Base-by-base conservation (phyloP, 2,329 filamentous ascomycete genomes). In the Pochonia chlamydosporia region DNA sequence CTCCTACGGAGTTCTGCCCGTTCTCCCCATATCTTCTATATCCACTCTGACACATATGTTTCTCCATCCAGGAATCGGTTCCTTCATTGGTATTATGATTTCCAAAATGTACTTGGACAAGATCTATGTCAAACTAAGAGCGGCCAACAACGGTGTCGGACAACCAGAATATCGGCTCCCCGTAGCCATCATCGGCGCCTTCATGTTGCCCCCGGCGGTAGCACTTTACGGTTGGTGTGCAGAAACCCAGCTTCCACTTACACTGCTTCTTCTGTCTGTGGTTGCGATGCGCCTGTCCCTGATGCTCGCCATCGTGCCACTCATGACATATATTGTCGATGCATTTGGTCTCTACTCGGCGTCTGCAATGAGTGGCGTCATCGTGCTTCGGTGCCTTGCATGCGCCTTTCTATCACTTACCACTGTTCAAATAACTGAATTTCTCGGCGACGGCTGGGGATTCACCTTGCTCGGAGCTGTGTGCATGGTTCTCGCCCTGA, bases 291-390 rank as follows among this genome's bases (percentile, higher is more conserved):
- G 78, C 10, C 58, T 66, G 18, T 63, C 68, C 4, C 58, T 77
- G 2, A 62, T 75, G 42, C 58, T 81, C 2, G 65, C 66, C 4
- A 64, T 73, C 40, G 57, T 82, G 18, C 76, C 78, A 0, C 47
- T 81, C 2, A 73, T 71, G 47, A 70, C 76, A 0, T 82, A 81
- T 51, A 68, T 81, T 0, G 77, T 81, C 2, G 78, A 82, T 49
- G 75, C 77, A 0, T 78, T 74, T 48, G 75, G 76, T 0, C 49
- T 76, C 5, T 81, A 77, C 54, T 73, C 76, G 2, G 78, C 78
- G 0, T 79, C 75, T 10, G 77, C 77, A 2, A 69, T 81, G 65
- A 81, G 78, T 0, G 76, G 73, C 1, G 56, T 81, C 5, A 78
- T 82, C 48, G 74, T 81, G 2, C 69, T 69, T 2, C 65, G 78